Percentiles rank a stretch among this genome's conserved stretches.
Conservation (phyloP, 1,139 yeast genomes). For the Suhomyces anneliseae region DNA sequence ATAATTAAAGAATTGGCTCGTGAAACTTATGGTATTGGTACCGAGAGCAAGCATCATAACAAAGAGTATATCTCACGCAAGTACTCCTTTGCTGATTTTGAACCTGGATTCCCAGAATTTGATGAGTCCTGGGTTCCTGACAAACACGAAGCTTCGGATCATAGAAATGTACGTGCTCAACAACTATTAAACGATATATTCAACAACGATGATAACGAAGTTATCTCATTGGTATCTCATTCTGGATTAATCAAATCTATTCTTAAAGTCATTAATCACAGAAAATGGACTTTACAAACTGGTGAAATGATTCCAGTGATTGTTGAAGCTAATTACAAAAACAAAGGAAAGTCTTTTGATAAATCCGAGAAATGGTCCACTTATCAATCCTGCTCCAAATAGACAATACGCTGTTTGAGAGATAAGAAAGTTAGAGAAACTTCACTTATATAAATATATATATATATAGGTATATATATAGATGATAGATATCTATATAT, state of each 20-base stretch:
- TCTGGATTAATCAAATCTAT: constrained; percentile 34
- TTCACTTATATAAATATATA: too few species aligned
- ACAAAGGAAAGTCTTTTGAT: constrained; percentile 6
- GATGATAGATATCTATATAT: background rate
- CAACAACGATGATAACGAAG: constrained; percentile 22
- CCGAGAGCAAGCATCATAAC: constrained; percentile 36
- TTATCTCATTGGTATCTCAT: constrained; percentile 37
- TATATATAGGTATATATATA: too few species aligned
- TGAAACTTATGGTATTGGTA: constrained; percentile 40
- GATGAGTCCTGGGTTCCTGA: constrained; percentile 31
- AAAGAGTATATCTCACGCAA: constrained; percentile 23
- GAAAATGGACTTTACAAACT: constrained; percentile 16
- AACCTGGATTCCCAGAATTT: constrained; percentile 26
- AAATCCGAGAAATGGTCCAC: constrained; percentile 7
- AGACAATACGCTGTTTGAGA: too few species aligned
- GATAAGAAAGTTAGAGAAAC: too few species aligned
- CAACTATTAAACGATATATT: constrained; percentile 34
- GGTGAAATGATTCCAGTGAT: constrained; percentile 22
- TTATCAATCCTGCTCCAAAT: constrained; percentile 2
- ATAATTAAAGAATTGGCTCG: constrained; percentile 34
- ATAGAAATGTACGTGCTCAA: constrained; percentile 29
- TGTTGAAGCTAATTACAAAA: constrained; percentile 10
- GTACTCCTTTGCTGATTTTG: constrained; percentile 31
- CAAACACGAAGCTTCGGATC: constrained; percentile 28
- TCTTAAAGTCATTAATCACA: constrained; percentile 29